Base-by-base conservation (phyloP, 768 basidiomycete species). In the Tephrocybe sp. region DNA sequence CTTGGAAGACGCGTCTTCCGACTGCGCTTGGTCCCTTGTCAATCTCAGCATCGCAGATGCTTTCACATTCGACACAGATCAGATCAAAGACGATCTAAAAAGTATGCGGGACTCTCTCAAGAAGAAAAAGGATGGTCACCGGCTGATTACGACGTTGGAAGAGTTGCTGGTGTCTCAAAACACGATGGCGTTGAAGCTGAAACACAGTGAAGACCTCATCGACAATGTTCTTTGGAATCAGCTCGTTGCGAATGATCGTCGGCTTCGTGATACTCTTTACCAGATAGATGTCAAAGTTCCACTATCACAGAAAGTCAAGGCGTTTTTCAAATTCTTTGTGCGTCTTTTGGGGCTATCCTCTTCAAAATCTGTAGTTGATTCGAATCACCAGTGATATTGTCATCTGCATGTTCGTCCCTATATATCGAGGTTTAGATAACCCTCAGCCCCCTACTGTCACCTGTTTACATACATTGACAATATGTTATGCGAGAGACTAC, bases 1-100 rank as follows among this genome's bases (percentile, higher is more conserved):
- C 14, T 44, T 57, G 9, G 54, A 49, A 19, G 52, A 54, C 14
- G 17, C 43, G 3, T 44, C 55, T 5, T 34, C 34, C 38, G 52
- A 54, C 17, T 42, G 52, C 44, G 56, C 56, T 34, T 53, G 52
- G 56, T 40, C 12, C n/a, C 45, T 57, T 20, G 45, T 57, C 38
- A 54, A 51, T 11, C 45, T 57, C 1, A 53, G 51, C 38, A 44
- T 52, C n/a, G 51, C 51, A 41, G 51, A 52, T 26, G 45, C 51
- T 16, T 52, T 52, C 10, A 52, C 51, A 9, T 52, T 52, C 19
- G 51, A 52, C 39, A 52, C 51, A 26, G 51, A 52, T 44, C 40
- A 52, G 23, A 40, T 52, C 39, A 52, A 40, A 32, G 51, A 52
- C 17, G 51, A 52, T 16, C 35, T 52, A 8, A 43, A 51, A 12